Conservation (phyloP, 176 grass and related monocot species). For the Hordeum vulgare region DNA sequence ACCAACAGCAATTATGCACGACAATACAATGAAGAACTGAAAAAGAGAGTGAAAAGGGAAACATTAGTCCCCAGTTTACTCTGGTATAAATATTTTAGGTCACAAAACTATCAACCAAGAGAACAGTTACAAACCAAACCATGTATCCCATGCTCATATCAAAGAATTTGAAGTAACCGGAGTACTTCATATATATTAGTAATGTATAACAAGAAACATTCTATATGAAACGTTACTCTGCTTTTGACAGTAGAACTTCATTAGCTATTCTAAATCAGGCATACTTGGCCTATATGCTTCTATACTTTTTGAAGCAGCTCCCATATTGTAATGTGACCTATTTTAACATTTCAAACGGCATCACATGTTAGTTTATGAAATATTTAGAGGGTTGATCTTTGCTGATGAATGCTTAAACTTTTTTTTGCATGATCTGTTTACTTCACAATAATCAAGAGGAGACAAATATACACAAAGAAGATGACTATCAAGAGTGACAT, state of each 20-base stretch:
- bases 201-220: background rate
- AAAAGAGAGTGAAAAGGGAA: background rate
- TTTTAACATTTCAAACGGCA: background rate
- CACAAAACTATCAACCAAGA: background rate
- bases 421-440: background rate
- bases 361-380: background rate
- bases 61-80: background rate
- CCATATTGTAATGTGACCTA: background rate
- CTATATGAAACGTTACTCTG: background rate
- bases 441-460: background rate
- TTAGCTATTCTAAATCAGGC: background rate
- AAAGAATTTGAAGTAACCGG: background rate
- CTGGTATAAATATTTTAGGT: background rate
- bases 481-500: background rate
- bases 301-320: background rate
- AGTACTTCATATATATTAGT: background rate
- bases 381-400: background rate
- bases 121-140: background rate
- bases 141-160: background rate
- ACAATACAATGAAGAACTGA: slow-evolving; percentile 37
- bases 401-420: background rate
- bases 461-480: background rate
- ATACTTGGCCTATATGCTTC: background rate
- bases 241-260: background rate
- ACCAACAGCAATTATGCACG: slow-evolving; percentile 36